Conservation (phyloP, 768 basidiomycete species). For the Mycena filopes region DNA sequence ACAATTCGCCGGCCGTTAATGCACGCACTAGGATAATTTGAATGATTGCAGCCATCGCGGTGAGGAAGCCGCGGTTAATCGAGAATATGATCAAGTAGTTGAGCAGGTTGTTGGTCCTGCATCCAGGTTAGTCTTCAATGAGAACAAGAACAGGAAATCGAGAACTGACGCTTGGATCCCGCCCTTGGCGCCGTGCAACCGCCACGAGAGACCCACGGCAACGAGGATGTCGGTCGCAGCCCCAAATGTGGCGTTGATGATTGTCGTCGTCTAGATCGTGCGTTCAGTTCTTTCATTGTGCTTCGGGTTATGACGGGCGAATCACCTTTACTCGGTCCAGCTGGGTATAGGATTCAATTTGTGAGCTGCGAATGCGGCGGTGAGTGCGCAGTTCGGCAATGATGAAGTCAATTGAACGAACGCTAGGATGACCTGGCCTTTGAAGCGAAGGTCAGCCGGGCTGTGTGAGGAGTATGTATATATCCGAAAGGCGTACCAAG, state of each 20-base stretch:
- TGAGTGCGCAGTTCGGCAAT: not conserved
- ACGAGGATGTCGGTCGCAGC: constrained; percentile 13
- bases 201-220: constrained; percentile 14
- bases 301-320: not conserved
- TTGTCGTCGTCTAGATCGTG: not conserved
- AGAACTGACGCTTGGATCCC: constrained; percentile 20
- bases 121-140: not conserved
- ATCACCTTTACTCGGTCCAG: not conserved
- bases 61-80: constrained; percentile 20
- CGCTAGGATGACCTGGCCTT: constrained; percentile 16
- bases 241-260: constrained; percentile 6
- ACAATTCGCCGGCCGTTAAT: not conserved
- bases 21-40: constrained; percentile 16
- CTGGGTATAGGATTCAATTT: not conserved
- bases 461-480: not conserved
- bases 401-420: not conserved
- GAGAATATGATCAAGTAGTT: constrained; percentile 20
- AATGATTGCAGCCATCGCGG: constrained; percentile 20
- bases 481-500: not conserved
- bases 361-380: not conserved
- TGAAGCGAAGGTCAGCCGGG: not conserved
- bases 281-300: not conserved
- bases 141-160: not conserved
- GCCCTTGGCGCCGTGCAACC: not conserved
- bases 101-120: constrained; percentile 18